phyloP scores from a whole-genome alignment of 495 filamentous ascomycete genomes.

The Achaetomiella virescens region DNA sequence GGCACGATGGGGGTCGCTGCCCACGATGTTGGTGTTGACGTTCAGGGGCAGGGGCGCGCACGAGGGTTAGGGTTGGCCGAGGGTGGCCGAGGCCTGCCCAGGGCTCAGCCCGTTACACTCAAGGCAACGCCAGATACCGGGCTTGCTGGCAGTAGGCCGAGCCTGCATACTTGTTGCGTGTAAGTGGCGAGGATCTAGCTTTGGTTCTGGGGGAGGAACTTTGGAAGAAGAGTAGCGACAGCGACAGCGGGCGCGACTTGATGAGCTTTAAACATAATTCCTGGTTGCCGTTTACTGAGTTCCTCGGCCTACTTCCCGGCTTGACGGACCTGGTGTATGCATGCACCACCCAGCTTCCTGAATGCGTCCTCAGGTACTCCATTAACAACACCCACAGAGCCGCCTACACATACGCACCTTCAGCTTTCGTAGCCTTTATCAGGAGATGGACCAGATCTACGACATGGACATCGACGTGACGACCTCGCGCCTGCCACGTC shows the following conservation, averaged over 20 bases:
- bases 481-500: not conserved
- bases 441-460: not conserved
- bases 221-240: no score
- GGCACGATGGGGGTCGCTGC: no score
- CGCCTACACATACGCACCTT: conserved; percentile 2
- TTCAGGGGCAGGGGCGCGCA: no score
- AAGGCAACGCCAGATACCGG: no score
- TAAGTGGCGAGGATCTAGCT: no score
- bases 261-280: conserved; percentile 1
- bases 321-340: conserved; percentile 1
- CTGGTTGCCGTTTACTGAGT: conserved; percentile 1
- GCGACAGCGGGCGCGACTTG: not conserved
- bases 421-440: conserved; percentile 4
- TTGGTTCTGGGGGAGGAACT: no score
- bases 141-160: no score
- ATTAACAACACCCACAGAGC: not conserved
- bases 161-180: no score
- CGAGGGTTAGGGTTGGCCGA: no score
- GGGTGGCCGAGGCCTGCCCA: no score
- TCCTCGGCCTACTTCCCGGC: not conserved
- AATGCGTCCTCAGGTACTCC: not conserved
- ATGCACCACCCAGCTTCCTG: not conserved
- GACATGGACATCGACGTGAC: conserved; percentile 6
- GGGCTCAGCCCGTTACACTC: no score
- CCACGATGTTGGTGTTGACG: no score